Evolutionary conservation across 768 basidiomycete genomes (phyloP).

Genomic region (Multifurca ochricompacta): DNA sequence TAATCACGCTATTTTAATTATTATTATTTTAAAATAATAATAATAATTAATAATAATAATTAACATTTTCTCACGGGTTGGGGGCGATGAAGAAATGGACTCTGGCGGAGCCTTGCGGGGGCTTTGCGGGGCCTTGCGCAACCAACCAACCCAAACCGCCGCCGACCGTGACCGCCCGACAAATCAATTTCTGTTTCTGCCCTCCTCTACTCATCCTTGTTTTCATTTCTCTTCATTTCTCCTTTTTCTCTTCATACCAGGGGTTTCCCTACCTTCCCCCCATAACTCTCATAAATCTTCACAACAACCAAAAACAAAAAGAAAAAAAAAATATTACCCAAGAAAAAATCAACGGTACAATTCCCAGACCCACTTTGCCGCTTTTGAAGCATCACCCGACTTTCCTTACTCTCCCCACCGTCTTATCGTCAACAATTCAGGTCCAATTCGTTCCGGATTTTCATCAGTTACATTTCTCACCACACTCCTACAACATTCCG

Average conservation of each 20-base stretch:
- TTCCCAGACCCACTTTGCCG: slow-evolving; percentile 5
- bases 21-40: too few relatives aligned
- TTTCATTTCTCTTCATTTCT: background rate
- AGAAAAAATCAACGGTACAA: background rate
- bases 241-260: background rate
- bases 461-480: background rate
- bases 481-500: background rate
- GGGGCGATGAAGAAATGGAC: too few relatives aligned
- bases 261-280: background rate
- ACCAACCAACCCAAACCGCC: slow-evolving; percentile 3
- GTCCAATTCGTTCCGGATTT: background rate
- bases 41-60: too few relatives aligned
- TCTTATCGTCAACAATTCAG: slow-evolving; percentile 1
- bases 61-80: slow-evolving; percentile 17
- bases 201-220: background rate
- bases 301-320: background rate
- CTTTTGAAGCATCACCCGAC: slow-evolving; percentile 9
- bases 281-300: background rate
- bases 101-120: too few relatives aligned
- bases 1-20: background rate
- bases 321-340: background rate
- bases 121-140: too few relatives aligned
- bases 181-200: background rate
- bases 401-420: slow-evolving; percentile 13
- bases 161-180: too few relatives aligned